Base-by-base conservation (phyloP, 768 basidiomycete genomes). In the Rossbeevera mucosa region DNA sequence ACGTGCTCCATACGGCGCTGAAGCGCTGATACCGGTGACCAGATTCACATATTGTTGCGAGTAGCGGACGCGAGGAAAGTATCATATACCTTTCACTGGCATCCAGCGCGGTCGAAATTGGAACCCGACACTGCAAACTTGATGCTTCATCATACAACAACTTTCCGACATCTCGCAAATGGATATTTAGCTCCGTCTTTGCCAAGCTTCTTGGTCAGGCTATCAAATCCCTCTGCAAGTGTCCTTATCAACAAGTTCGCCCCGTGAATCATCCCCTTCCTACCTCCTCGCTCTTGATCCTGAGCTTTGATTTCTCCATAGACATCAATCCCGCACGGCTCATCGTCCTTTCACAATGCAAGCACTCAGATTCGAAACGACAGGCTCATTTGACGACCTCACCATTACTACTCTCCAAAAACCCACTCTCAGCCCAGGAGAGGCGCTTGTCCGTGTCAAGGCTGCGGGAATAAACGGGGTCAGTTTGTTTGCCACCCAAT, bases 381-480 rank as follows among this genome's bases (percentile, higher is more conserved):
- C 63, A 5, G 69, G 69, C 14, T 69, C 70, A 4, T 56, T 69
- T 25, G 60, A 71, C 41, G 53, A 60, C 2, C 59, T 70, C 8
- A 38, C 49, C 5, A 45, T 71, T 40, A 46, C 26, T n/a, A 56
- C 56, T 5, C n/a, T 71, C 24, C 47, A 53, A 1, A 72, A 59
- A 50, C 69, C 69, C 13, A 16, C 18, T 42, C 48, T 72, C 36
- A 26, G 47, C n/a, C 55, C 69, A 2, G 71, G 69, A 4, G 71
- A 70, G 31, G 70, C 71, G 12, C 60, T 70, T 7, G 56, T 70
- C 47, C 61, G 58, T 9, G 63, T 72, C 4, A 69, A 50, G 47
- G 69, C 69, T 26, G 69, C 69, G 14, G 71, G 69, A 7, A 57
- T 70, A 49, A 70, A 72, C 14, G 60, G 64, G 28, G 69, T 72